Conservation (phyloP, 805 yeast genomes). For the Ogataea polymorpha region DNA sequence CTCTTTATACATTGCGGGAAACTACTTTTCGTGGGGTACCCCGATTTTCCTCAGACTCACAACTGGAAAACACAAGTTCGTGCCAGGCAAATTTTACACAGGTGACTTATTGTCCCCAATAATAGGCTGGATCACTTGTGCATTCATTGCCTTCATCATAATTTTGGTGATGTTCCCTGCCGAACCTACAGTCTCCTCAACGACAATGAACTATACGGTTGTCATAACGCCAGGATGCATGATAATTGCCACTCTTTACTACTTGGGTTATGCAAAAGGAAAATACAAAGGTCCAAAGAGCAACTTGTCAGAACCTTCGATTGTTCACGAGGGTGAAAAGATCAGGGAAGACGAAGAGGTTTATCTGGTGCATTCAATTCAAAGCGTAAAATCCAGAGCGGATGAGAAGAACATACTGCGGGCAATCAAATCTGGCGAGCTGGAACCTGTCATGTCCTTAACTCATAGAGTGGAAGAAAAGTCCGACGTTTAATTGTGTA, state of each 20-base stretch:
- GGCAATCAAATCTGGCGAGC: conserved; percentile 19
- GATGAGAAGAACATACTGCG: conserved; percentile 19
- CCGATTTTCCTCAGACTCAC: conserved; percentile 42
- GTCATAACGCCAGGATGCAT: conserved; percentile 42
- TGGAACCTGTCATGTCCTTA: conserved; percentile 21
- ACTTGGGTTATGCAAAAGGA: conserved; percentile 49
- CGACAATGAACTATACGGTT: conserved; percentile 36
- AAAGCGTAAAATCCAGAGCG: conserved; percentile 12
- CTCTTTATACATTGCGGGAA: conserved; percentile 44
- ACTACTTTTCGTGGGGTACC: conserved; percentile 42
- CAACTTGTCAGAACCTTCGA: conserved; percentile 27
- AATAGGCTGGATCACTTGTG: conserved; percentile 34
- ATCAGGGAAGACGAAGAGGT: conserved; percentile 20
- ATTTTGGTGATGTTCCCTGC: conserved; percentile 41
- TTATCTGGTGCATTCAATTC: conserved; percentile 19
- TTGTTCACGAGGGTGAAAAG: conserved; percentile 22
- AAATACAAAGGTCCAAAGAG: conserved; percentile 54
- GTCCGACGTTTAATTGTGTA: conserved; percentile 8
- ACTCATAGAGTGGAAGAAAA: conserved; percentile 11
- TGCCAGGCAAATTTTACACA: conserved; percentile 42
- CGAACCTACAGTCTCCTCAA: conserved; percentile 16
- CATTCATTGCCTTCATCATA: conserved; percentile 31
- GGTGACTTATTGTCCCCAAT: conserved; percentile 34
- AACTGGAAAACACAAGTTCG: conserved; percentile 38
- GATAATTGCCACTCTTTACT: conserved; percentile 51